A percentile compares a stretch with the other conserved stretches of the same genome.
Conservation (phyloP, 1,284 basidiomycete species). For the Rhodotorula sp. region DNA sequence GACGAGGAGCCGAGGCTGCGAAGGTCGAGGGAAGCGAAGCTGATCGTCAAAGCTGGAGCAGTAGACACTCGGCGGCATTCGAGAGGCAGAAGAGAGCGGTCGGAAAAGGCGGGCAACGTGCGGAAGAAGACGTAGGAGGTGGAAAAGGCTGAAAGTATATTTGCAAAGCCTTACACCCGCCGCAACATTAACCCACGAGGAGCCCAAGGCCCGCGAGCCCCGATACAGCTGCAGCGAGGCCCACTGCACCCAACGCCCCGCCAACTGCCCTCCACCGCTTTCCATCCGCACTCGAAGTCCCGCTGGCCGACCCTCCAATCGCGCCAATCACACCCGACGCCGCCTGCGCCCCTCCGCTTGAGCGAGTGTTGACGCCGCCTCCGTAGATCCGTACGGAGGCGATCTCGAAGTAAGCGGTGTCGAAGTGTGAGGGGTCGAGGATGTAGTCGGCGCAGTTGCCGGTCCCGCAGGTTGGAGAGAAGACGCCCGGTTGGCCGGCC, state of each 20-base stretch:
- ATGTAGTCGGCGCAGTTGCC: conserved; percentile 19
- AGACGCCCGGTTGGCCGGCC: conserved; percentile 30
- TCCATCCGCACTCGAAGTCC: not conserved
- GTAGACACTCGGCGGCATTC: no score
- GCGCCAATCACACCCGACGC: conserved; percentile 10
- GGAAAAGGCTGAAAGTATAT: no score
- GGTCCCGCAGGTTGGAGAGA: conserved; percentile 9
- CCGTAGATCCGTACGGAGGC: conserved; percentile 15
- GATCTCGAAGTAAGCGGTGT: conserved; percentile 33
- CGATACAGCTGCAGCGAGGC: not conserved
- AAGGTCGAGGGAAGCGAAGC: not conserved
- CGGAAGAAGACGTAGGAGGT: no score
- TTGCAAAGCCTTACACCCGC: no score
- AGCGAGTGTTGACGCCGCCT: conserved; percentile 3
- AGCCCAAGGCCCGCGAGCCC: no score
- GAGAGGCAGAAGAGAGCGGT: no score
- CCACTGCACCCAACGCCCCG: not conserved
- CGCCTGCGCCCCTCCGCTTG: not conserved
- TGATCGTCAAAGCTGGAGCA: no score
- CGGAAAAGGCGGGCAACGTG: no score
- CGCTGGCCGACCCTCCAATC: not conserved
- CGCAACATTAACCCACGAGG: no score
- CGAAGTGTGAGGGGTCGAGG: conserved; percentile 18
- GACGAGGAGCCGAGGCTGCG: not conserved
- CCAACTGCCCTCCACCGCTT: not conserved